Conservation (phyloP, 768 basidiomycete genomes). For the Amanita rimosa region DNA sequence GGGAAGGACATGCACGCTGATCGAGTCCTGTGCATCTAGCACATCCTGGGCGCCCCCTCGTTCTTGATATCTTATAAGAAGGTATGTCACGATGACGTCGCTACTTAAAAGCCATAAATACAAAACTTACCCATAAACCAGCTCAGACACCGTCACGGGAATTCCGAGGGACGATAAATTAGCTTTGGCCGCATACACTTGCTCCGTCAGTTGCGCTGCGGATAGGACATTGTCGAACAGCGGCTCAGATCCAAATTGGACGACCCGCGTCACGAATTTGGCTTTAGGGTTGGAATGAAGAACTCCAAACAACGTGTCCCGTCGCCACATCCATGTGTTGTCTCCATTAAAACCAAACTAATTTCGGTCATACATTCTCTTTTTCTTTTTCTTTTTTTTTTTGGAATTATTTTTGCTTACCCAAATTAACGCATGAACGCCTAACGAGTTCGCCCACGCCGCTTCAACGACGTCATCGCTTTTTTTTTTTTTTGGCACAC, state of each 20-base stretch:
- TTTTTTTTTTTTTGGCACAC: no score
- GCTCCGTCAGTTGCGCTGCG: conserved; percentile 27
- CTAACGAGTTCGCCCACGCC: conserved; percentile 40
- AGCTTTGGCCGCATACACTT: conserved; percentile 32
- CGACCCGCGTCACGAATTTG: conserved; percentile 39
- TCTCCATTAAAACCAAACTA: conserved; percentile 26
- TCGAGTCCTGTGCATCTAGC: conserved; percentile 38
- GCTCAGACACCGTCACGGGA: conserved; percentile 44
- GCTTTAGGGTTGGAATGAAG: conserved; percentile 39
- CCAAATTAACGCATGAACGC: conserved; percentile 54
- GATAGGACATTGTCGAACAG: conserved; percentile 38
- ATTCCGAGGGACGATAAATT: conserved; percentile 34
- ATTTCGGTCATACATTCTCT: no score
- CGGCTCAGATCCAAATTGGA: conserved; percentile 53
- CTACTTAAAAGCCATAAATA: no score
- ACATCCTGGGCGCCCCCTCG: conserved; percentile 38
- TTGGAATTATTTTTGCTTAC: conserved; percentile 19
- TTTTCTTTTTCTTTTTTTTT: no score
- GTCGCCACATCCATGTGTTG: conserved; percentile 32
- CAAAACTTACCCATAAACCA: conserved; percentile 32
- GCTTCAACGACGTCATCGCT: conserved; percentile 42
- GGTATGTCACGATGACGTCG: no score
- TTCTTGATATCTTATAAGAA: conserved; percentile 22
- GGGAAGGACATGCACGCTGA: conserved; percentile 49
- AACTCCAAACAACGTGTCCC: conserved; percentile 29